Evolutionary conservation across 495 filamentous ascomycete species (phyloP).

Genomic region (Mytilinidion resinicola): DNA sequence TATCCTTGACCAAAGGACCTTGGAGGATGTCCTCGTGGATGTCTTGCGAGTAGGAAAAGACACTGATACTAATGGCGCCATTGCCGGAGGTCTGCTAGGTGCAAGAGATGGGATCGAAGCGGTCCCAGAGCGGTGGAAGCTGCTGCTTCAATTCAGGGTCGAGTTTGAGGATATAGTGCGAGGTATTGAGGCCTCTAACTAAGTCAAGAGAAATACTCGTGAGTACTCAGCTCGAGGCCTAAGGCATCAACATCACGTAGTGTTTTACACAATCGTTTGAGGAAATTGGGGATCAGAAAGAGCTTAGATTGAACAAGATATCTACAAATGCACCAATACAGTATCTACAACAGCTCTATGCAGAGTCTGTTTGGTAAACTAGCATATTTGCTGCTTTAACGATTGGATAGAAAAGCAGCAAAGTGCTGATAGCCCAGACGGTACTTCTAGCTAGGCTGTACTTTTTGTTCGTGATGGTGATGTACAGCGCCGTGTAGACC

Average conservation of each 20-base stretch:
- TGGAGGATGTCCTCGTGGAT: constrained; percentile 24
- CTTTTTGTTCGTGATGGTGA: constrained; percentile 15
- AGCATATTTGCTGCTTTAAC: constrained; percentile 20
- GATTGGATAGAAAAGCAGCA: constrained; percentile 2
- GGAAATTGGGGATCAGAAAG: too few relatives aligned
- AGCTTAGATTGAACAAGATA: too few relatives aligned
- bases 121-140: constrained; percentile 18
- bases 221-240: too few relatives aligned
- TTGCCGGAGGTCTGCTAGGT: constrained; percentile 20
- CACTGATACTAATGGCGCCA: constrained; percentile 24
- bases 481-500: constrained; percentile 12
- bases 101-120: constrained; percentile 19
- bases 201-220: not conserved
- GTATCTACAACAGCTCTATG: too few relatives aligned
- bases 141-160: constrained; percentile 13
- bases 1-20: constrained; percentile 7
- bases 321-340: too few relatives aligned
- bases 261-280: too few relatives aligned
- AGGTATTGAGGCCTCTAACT: not conserved
- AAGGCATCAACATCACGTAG: too few relatives aligned
- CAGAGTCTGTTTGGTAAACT: not conserved
- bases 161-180: constrained; percentile 16
- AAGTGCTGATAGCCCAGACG: constrained; percentile 2
- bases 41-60: constrained; percentile 20
- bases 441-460: constrained; percentile 5